Conservation (phyloP, 2,329 filamentous ascomycete species). For the Cladosporium oxysporum region DNA sequence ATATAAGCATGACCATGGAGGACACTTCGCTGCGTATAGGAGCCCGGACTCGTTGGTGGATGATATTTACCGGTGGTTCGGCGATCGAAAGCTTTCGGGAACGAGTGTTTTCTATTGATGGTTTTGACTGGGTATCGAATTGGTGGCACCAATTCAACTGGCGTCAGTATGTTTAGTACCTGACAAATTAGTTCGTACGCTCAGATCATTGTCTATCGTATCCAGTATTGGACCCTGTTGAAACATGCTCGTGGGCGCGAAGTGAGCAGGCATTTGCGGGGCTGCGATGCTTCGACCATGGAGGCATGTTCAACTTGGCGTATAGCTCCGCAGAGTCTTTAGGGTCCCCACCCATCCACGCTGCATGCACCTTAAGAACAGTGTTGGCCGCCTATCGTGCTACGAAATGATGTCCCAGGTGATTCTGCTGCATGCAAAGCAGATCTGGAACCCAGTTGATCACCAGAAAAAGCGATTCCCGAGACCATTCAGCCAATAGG, state of each 20-base stretch:
- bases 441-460: background rate
- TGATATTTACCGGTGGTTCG: slow-evolving; percentile 59
- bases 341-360: background rate
- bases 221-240: background rate
- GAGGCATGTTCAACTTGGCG: background rate
- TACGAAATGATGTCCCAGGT: background rate
- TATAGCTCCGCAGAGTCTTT: background rate
- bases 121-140: background rate
- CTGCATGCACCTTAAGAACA: no score
- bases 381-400: background rate
- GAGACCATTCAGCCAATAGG: background rate
- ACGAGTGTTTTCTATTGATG: background rate
- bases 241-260: background rate
- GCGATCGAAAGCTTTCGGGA: slow-evolving; percentile 37
- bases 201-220: background rate
- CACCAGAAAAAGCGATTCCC: background rate
- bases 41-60: slow-evolving; percentile 50
- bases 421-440: background rate
- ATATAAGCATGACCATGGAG: slow-evolving; percentile 47
- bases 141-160: background rate
- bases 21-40: slow-evolving; percentile 61
- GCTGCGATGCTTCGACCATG: background rate
- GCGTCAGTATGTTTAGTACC: background rate
- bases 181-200: background rate
- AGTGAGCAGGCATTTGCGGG: background rate